phyloP scores from a whole-genome alignment of 306 rosid species.

The Rosa chinensis region DNA sequence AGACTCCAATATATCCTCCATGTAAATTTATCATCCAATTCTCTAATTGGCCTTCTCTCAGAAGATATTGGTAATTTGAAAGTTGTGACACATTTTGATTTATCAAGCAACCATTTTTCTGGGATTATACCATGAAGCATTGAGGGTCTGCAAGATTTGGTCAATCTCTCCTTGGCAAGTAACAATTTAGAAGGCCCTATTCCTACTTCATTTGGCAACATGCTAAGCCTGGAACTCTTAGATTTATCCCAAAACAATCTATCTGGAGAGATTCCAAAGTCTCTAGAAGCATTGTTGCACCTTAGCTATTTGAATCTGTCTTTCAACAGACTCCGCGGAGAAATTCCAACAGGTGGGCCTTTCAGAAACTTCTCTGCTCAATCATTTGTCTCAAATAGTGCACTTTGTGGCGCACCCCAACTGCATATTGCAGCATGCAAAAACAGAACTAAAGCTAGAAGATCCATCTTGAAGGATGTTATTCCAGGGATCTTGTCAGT shows the following conservation, averaged over 20 bases:
- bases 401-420: slow-evolving; percentile 21
- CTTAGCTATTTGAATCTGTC: background rate
- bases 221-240: background rate
- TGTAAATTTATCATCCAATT: no score
- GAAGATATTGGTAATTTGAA: no score
- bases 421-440: slow-evolving; percentile 15
- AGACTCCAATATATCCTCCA: no score
- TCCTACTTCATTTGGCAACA: no score
- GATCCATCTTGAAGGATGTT: background rate
- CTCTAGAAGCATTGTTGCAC: background rate
- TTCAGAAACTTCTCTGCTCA: slow-evolving; percentile 13
- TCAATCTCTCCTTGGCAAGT: no score
- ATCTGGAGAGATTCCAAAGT: background rate
- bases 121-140: no score
- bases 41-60: no score
- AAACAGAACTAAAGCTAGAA: background rate
- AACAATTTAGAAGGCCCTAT: no score
- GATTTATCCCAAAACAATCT: background rate
- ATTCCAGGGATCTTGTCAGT: background rate
- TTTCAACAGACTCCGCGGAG: slow-evolving; percentile 13
- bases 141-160: no score
- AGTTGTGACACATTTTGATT: no score
- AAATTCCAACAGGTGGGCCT: slow-evolving; percentile 26
- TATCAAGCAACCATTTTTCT: no score
- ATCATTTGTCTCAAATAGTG: slow-evolving; percentile 27